Evolutionary conservation across 495 filamentous ascomycete genomes (phyloP).

Genomic region (Neurospora sp.): DNA sequence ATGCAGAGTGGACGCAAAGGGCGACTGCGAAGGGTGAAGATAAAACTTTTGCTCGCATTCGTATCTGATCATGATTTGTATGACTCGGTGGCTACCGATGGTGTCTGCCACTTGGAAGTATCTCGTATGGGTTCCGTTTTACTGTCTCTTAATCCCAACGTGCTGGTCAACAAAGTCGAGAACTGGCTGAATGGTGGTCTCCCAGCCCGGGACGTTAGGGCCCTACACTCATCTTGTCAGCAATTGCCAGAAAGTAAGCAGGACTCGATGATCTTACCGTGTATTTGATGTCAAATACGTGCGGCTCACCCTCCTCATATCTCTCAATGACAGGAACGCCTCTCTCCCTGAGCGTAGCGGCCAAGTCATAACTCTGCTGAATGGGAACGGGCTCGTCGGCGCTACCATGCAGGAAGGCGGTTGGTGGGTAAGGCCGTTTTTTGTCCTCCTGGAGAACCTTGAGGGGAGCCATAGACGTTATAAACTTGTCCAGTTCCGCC

Average conservation of each 20-base stretch:
- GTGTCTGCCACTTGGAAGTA: neutral
- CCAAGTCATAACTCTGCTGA: slow-evolving; percentile 15
- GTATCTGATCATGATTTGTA: neutral
- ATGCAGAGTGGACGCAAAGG: neutral
- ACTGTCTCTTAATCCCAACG: neutral
- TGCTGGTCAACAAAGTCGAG: slow-evolving; percentile 16
- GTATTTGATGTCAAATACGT: slow-evolving; percentile 20
- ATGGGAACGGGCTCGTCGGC: slow-evolving; percentile 13
- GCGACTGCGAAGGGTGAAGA: neutral
- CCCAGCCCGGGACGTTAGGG: slow-evolving; percentile 13
- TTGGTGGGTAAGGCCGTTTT: slow-evolving; percentile 14
- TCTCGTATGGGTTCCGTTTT: neutral
- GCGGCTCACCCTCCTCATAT: slow-evolving; percentile 14
- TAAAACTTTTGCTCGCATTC: neutral
- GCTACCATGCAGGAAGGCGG: slow-evolving; percentile 19
- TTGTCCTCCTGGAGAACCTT: slow-evolving; percentile 6
- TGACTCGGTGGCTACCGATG: neutral
- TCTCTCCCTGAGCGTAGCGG: slow-evolving; percentile 6
- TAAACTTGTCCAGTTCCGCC: slow-evolving; percentile 9
- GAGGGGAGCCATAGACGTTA: slow-evolving; percentile 10
- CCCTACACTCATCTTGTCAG: neutral
- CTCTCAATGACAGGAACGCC: slow-evolving; percentile 15
- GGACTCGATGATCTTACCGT: slow-evolving; percentile 4
- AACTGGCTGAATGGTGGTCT: slow-evolving; percentile 15
- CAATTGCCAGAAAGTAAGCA: neutral